Conservation (phyloP, 2,329 filamentous ascomycete species). For the Helicocarpus griseus region DNA sequence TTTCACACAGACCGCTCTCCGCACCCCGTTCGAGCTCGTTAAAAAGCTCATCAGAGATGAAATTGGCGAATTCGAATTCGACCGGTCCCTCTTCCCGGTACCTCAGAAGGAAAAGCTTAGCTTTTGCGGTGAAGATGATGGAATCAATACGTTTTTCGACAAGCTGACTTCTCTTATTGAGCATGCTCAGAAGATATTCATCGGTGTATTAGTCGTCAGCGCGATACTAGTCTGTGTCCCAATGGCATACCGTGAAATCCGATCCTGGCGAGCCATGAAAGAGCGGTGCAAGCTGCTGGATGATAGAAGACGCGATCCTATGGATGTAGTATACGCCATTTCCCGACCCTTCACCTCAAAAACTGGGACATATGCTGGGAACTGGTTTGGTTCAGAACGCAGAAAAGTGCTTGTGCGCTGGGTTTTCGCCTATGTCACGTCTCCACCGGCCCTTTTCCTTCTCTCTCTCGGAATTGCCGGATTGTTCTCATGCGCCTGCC, state of each 20-base stretch:
- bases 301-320: slow-evolving; percentile 61
- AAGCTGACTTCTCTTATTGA: slow-evolving; percentile 57
- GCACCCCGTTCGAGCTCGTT: slow-evolving; percentile 71
- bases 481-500: slow-evolving; percentile 71
- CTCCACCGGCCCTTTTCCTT: slow-evolving; percentile 73
- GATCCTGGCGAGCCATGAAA: slow-evolving; percentile 64
- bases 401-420: slow-evolving; percentile 68
- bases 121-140: slow-evolving; percentile 81
- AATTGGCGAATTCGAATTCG: slow-evolving; percentile 66
- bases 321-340: slow-evolving; percentile 83
- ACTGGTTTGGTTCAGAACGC: slow-evolving; percentile 51
- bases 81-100: slow-evolving; percentile 68
- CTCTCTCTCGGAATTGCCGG: slow-evolving; percentile 74
- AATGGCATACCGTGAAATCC: slow-evolving; percentile 73
- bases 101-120: slow-evolving; percentile 71
- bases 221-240: slow-evolving; percentile 65
- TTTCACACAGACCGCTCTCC: slow-evolving; percentile 63
- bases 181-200: slow-evolving; percentile 62
- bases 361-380: slow-evolving; percentile 60
- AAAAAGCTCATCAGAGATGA: slow-evolving; percentile 61
- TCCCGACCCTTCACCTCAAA: slow-evolving; percentile 69
- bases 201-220: slow-evolving; percentile 61
- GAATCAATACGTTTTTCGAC: slow-evolving; percentile 75
- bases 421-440: slow-evolving; percentile 80
- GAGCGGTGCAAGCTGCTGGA: slow-evolving; percentile 56